Percentiles rank a stretch among this genome's conserved stretches.
Evolutionary conservation across 345 rosid genomes (phyloP).

Genomic region (Lumnitzera racemosa): DNA sequence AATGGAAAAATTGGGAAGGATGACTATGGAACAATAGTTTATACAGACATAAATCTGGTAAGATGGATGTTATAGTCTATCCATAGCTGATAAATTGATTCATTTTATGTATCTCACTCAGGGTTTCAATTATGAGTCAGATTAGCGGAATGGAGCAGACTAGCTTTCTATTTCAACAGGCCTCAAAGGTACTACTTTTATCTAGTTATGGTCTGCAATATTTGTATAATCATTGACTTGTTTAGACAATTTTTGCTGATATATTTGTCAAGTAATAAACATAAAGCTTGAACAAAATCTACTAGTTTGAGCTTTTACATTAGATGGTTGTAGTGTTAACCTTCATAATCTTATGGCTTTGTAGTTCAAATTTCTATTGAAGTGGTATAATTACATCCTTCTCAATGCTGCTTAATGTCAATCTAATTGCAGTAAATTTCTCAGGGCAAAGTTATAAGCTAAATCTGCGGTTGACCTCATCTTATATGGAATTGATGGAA

Average conservation of each 20-base stretch:
- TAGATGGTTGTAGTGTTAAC: no score
- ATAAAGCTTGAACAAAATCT: no score
- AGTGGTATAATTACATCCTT: no score
- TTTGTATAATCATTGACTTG: background rate
- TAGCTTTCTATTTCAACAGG: conserved; percentile 94
- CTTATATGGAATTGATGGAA: no score
- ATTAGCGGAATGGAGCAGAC: conserved; percentile 99
- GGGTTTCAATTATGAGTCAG: conserved; percentile 31
- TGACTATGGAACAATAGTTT: conserved; percentile 41
- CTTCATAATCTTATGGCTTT: no score
- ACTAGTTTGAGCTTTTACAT: no score
- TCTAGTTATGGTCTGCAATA: background rate
- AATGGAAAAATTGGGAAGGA: conserved; percentile 35
- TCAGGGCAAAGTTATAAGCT: no score
- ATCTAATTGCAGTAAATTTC: no score
- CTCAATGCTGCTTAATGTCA: no score
- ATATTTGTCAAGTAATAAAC: background rate
- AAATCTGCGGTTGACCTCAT: no score
- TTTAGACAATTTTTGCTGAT: background rate
- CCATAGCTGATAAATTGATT: conserved; percentile 1
- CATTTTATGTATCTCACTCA: conserved; percentile 6
- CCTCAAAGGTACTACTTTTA: conserved; percentile 66
- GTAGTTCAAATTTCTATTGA: no score
- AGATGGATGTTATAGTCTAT: conserved; percentile 13
- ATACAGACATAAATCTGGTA: conserved; percentile 92